Percentiles rank a stretch among this genome's conserved stretches.
Conservation (phyloP, 768 basidiomycete genomes). For the Mycena belliarum region DNA sequence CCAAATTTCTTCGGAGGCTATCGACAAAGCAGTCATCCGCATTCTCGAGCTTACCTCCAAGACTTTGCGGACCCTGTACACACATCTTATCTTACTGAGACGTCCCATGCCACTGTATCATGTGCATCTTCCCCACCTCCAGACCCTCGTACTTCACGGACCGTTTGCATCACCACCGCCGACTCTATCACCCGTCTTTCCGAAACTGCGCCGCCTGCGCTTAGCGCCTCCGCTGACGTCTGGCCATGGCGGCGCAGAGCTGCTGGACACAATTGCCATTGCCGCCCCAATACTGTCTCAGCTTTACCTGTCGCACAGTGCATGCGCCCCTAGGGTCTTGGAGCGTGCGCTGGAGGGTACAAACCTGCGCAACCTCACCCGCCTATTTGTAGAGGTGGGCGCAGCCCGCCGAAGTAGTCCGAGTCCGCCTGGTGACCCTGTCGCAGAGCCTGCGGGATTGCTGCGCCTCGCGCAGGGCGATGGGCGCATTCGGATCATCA, state of each 20-base stretch:
- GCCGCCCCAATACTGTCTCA: constrained; percentile 12
- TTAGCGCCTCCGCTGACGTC: constrained; percentile 6
- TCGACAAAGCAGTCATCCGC: constrained; percentile 7
- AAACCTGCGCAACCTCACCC: constrained; percentile 13
- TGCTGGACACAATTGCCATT: constrained; percentile 10
- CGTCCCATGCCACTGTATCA: constrained; percentile 14
- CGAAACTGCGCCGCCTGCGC: constrained; percentile 10
- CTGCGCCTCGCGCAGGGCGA: constrained; percentile 10
- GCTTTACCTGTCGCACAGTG: constrained; percentile 8
- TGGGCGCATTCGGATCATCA: constrained; percentile 14
- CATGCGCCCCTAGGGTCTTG: constrained; percentile 7
- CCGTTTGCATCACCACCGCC: constrained; percentile 7
- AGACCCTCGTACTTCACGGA: constrained; percentile 14
- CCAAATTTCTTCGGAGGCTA: not conserved
- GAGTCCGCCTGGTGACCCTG: constrained; percentile 9
- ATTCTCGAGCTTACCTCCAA: constrained; percentile 7
- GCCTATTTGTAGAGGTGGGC: constrained; percentile 14
- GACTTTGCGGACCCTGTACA: constrained; percentile 12
- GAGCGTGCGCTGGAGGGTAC: constrained; percentile 16
- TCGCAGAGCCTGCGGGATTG: constrained; percentile 3
- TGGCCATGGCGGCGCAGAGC: constrained; percentile 6
- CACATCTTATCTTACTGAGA: constrained; percentile 8
- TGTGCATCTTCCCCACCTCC: constrained; percentile 7
- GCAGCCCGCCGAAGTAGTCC: constrained; percentile 5
- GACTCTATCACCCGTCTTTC: not conserved